Conservation (phyloP, 2,329 filamentous ascomycete species). For the Xylariaceae sp. region DNA sequence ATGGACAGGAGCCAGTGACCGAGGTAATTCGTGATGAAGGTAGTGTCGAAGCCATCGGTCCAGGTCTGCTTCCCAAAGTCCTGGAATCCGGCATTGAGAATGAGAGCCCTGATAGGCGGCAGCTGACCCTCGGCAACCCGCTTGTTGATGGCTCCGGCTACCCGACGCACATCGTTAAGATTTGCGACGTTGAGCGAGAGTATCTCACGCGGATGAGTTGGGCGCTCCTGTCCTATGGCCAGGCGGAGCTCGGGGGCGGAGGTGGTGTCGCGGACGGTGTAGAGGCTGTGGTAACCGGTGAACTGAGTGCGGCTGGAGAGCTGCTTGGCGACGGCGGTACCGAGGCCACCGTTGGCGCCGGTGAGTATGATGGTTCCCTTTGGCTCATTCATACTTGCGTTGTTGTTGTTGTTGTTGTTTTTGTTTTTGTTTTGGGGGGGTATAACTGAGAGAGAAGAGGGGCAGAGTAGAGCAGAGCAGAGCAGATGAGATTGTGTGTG, state of each 20-base stretch:
- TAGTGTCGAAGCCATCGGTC: conserved; percentile 31
- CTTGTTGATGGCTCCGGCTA: conserved; percentile 18
- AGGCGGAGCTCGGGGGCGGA: conserved; percentile 5
- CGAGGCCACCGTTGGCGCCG: conserved; percentile 23
- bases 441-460: no score
- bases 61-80: conserved; percentile 26
- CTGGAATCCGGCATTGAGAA: conserved; percentile 23
- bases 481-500: no score
- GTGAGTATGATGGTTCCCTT: conserved; percentile 21
- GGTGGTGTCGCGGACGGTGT: conserved; percentile 16
- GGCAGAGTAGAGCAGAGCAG: no score
- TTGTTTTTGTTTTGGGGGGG: no score
- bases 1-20: conserved; percentile 31
- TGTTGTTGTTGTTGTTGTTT: neutral
- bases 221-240: conserved; percentile 9
- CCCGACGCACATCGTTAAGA: conserved; percentile 16
- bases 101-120: conserved; percentile 26
- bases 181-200: conserved; percentile 13
- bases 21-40: conserved; percentile 33
- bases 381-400: conserved; percentile 6
- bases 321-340: conserved; percentile 14
- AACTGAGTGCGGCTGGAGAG: neutral
- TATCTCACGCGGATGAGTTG: conserved; percentile 17
- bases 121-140: conserved; percentile 21
- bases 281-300: conserved; percentile 15